Conservation (phyloP, 257 asterid species). For the Anisodus tanguticus region DNA sequence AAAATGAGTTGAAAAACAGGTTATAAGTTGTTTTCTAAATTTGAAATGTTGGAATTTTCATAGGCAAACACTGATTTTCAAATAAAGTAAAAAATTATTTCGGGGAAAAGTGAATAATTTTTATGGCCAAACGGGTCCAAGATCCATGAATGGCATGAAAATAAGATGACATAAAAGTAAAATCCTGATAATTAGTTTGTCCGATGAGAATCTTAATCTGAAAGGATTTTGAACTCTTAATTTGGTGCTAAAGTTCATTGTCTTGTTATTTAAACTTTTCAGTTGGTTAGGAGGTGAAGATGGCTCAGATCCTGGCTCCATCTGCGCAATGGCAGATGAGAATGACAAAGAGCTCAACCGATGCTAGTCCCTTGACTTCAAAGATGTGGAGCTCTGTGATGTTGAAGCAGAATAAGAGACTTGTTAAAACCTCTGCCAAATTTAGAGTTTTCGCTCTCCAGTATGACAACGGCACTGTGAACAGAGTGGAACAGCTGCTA, state of each 20-base stretch:
- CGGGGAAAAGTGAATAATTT: too few relatives aligned
- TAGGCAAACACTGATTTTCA: too few relatives aligned
- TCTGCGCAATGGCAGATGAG: slow-evolving; percentile 96
- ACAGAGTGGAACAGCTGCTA: slow-evolving; percentile 85
- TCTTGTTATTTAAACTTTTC: slow-evolving; percentile 29
- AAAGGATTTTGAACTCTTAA: background rate
- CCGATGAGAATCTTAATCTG: background rate
- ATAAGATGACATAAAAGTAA: background rate
- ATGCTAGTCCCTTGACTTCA: slow-evolving; percentile 60
- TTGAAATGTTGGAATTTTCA: too few relatives aligned
- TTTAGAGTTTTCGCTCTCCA: slow-evolving; percentile 68
- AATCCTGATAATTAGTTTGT: slow-evolving; percentile 18
- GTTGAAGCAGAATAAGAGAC: slow-evolving; percentile 70
- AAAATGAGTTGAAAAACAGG: too few relatives aligned
- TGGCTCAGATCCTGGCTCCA: slow-evolving; percentile 98
- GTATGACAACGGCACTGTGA: slow-evolving; percentile 66
- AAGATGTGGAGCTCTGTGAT: slow-evolving; percentile 79
- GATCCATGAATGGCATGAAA: background rate
- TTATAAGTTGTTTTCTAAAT: too few relatives aligned
- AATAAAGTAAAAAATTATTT: too few relatives aligned
- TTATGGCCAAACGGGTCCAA: too few relatives aligned
- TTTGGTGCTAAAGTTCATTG: slow-evolving; percentile 23
- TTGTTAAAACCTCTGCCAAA: slow-evolving; percentile 57
- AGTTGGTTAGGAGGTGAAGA: slow-evolving; percentile 50
- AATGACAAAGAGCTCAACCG: slow-evolving; percentile 55